Base-by-base conservation (phyloP, 345 rosid species). In the Hibiscus tridactylites region DNA sequence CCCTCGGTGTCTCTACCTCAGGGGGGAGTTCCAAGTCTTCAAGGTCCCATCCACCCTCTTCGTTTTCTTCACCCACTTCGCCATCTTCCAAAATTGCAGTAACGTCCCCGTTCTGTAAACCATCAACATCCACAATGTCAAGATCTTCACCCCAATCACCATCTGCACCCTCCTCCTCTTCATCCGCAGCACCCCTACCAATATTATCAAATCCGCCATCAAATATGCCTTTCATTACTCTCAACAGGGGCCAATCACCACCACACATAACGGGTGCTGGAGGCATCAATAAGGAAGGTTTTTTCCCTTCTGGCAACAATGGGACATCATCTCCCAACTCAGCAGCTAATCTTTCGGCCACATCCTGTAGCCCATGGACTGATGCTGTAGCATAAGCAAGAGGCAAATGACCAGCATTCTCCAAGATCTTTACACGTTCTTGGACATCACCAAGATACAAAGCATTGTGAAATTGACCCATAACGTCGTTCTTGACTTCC, bases 381-480 rank as follows among this genome's bases (percentile, higher is more conserved):
- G 89, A 87, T 72, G 97, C 97, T 11, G 96, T 88, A 70, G 83
- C 73, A 70, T 90, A 94, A 58, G 97, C 98, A 50, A 94, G 93
- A 56, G 97, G 93, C 77, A 91, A 79, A 71, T 90, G 98, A 17
- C 96, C 93, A 57, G 94, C 90, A 81, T 82, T 90, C 85, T 91
- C 96, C 73, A 94, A 76, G 72, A 94, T 87, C 83, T 88, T 94
- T 54, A 94, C 83, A 53, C 97, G 96, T 80, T 94, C 98, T 65
- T 77, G 84, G 50, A 94, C 83, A 82, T 94, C 97, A 75, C 98
- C 97, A 50, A 93, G 79, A 72, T 93, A 93, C 70, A 93, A 76
- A 44, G 96, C 97, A 81, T 93, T 89, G 71, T 93, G 98, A 77
- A 93, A 93, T 79, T 93, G 98, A 57, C 97, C 98, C 98, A 93